Conservation (phyloP, 2,329 filamentous ascomycete species). For the Ceratocystis alfenasii region DNA sequence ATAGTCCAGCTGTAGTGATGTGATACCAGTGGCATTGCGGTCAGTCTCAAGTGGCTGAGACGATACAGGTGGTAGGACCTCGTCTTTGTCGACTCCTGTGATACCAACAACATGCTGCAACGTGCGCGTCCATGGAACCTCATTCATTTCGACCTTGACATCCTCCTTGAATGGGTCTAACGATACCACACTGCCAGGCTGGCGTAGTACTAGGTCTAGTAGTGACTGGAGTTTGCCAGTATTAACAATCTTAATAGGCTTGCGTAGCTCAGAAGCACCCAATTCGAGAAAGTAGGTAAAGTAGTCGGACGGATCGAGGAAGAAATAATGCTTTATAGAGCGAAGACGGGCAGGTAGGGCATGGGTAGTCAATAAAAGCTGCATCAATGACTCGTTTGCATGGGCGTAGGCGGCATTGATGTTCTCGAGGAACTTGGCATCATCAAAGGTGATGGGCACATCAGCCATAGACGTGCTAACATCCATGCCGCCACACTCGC, state of each 20-base stretch:
- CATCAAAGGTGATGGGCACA: conserved; percentile 85
- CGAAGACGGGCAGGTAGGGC: conserved; percentile 74
- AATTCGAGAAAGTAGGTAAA: conserved; percentile 97
- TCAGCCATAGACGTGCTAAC: conserved; percentile 79
- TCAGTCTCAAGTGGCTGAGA: conserved; percentile 61
- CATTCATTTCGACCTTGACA: conserved; percentile 94
- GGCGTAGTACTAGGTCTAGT: conserved; percentile 90
- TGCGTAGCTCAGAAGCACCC: conserved; percentile 75
- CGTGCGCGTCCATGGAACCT: conserved; percentile 82
- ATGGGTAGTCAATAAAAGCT: conserved; percentile 83
- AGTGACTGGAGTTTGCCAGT: conserved; percentile 87
- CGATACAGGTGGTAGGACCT: conserved; percentile 61
- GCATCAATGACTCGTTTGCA: conserved; percentile 85
- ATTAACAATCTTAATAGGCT: conserved; percentile 79
- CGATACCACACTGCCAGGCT: conserved; percentile 85
- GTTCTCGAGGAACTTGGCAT: conserved; percentile 84
- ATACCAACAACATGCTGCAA: conserved; percentile 95
- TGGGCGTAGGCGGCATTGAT: conserved; percentile 91
- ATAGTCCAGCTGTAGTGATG: conserved; percentile 88
- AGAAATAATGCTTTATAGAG: conserved; percentile 97
- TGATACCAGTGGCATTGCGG: conserved; percentile 80
- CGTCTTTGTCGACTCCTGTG: conserved; percentile 84
- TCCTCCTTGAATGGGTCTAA: conserved; percentile 97
- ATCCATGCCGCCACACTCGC: conserved; percentile 92
- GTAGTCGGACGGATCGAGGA: conserved; percentile 93